phyloP scores from a whole-genome alignment of 208 protist species.

The Vickermania ingenoplastis region DNA sequence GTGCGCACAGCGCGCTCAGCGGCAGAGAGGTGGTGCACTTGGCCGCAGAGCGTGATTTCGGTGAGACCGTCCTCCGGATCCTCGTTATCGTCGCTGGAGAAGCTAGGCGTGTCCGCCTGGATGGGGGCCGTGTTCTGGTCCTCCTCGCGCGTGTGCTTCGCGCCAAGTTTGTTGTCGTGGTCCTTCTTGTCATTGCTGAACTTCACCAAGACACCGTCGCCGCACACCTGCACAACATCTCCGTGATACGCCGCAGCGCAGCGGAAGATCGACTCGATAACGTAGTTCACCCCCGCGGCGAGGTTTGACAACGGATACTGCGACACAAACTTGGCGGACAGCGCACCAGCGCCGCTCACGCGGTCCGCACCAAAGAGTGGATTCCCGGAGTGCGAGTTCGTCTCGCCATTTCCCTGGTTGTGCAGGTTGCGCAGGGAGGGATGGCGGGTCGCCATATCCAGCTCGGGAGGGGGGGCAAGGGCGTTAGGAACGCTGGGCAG shows the following conservation, averaged over 20 bases:
- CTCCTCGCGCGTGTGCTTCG: background rate
- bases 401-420: too few relatives aligned
- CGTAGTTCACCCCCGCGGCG: conserved; percentile 3
- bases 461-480: background rate
- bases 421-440: too few relatives aligned
- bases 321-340: background rate
- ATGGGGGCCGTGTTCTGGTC: background rate
- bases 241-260: conserved; percentile 1
- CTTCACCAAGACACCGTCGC: conserved; percentile 8
- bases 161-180: background rate
- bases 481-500: background rate
- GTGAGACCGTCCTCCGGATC: background rate
- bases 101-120: background rate
- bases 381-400: background rate
- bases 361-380: background rate
- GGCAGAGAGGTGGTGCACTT: conserved; percentile 1
- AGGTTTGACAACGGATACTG: conserved; percentile 4
- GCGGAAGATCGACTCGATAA: background rate
- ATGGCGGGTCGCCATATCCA: background rate
- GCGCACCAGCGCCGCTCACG: too few relatives aligned
- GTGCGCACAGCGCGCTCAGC: conserved; percentile 6
- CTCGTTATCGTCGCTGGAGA: conserved; percentile 3
- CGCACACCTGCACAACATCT: conserved; percentile 5
- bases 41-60: background rate
- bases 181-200: background rate